phyloP scores from a whole-genome alignment of 257 asterid species.

The Solanum dulcamara region DNA sequence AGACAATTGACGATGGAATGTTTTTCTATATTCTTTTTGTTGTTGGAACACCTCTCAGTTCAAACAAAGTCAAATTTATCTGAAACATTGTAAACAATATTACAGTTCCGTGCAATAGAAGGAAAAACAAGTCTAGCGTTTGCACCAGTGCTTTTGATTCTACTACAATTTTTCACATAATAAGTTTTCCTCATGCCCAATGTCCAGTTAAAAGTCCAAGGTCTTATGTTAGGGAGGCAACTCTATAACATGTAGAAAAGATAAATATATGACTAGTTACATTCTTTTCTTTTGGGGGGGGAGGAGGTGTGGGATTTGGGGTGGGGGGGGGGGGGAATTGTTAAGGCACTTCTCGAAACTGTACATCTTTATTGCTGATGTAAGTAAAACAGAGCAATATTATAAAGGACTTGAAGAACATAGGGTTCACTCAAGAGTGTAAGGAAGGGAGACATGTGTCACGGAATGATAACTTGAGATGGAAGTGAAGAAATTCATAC shows the following conservation, averaged over 20 bases:
- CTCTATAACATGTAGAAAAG: neutral
- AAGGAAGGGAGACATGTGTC: neutral
- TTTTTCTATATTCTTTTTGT: neutral
- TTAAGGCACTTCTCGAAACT: neutral
- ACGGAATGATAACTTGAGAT: neutral
- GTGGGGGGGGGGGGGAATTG: neutral
- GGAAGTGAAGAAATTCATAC: neutral
- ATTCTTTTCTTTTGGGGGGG: neutral
- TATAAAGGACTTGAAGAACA: neutral
- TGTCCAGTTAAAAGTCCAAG: neutral
- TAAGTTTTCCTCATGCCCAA: neutral
- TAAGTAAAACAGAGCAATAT: neutral
- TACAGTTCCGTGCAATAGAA: neutral
- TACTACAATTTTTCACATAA: neutral
- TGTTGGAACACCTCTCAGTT: no score
- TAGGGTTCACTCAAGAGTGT: neutral
- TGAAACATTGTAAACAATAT: neutral
- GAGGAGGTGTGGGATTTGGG: neutral
- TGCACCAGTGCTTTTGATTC: neutral
- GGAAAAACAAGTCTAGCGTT: neutral
- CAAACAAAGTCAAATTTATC: neutral
- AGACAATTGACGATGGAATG: neutral
- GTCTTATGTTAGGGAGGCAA: neutral
- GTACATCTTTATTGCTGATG: neutral
- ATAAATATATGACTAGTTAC: neutral